Base-by-base conservation (phyloP, 2,329 filamentous ascomycete species). In the Microascus cirrosus region DNA sequence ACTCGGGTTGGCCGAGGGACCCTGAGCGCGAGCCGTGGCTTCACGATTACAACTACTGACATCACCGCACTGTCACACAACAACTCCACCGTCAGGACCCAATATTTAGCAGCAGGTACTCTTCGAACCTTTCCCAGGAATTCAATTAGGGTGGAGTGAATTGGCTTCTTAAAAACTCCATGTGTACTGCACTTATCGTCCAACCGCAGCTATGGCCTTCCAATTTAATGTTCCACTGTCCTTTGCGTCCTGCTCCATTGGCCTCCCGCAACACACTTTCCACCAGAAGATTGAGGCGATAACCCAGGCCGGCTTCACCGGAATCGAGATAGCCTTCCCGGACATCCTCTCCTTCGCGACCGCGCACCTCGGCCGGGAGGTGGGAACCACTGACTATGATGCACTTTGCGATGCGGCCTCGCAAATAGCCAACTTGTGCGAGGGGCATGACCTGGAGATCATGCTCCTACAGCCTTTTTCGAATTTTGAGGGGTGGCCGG, bases 391-490 rank as follows among this genome's bases (percentile, higher is more conserved):
- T 51, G 80, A 89, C 65, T 90, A 84, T 63, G 71, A 78, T 20
- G 70, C 77, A 2, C 74, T 91, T 1, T 76, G 76, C 58, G 69
- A 72, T 1, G 77, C 84, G 0, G 84, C 79, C 0, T 65, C 66
- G 18, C 73, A 81, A 45, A 78, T 89, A 55, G 77, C 75, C 56
- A 69, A 71, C 0, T 68, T 86, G 53, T 83, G 80, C 54, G 71
- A 78, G 28, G 72, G 78, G 12, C 73, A 83, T 36, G 69, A 72
- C 0, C 70, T 91, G 1, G 73, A 77, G 39, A 78, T 91, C 58
- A 77, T 91, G 67, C 86, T 90, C 74, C 70, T 91, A 6, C 87
- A 92, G 64, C 87, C 87, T 0, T 91, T 92, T 64, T 73, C 83
- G 18, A 88, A 90, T 63, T 90, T 90, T 59, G 87, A 92, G 64